Conservation (phyloP, 805 yeast species). For the Teunomyces barrocoloradensis region DNA sequence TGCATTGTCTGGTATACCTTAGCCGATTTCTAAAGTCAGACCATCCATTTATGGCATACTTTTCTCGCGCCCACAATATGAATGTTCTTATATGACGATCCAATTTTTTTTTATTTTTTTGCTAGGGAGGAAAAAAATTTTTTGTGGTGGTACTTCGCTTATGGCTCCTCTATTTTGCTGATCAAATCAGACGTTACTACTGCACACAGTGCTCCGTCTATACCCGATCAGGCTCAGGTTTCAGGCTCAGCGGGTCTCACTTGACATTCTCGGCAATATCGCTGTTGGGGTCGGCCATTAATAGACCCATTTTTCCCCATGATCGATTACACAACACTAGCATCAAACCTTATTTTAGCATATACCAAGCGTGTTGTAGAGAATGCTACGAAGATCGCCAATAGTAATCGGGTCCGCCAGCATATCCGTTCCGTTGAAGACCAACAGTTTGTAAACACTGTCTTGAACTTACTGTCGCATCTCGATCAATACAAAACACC, state of each 20-base stretch:
- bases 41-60: too few relatives aligned
- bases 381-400: neutral
- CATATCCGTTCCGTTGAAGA: neutral
- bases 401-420: neutral
- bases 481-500: conserved; percentile 11
- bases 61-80: too few relatives aligned
- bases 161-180: neutral
- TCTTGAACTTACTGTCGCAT: neutral
- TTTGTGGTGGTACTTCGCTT: too few relatives aligned
- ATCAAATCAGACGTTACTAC: neutral
- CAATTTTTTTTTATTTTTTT: too few relatives aligned
- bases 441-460: conserved; percentile 6
- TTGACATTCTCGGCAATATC: too few relatives aligned
- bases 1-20: too few relatives aligned
- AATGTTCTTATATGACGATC: too few relatives aligned
- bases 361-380: conserved; percentile 8
- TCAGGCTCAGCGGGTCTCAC: too few relatives aligned
- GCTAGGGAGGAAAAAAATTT: too few relatives aligned
- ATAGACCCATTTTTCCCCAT: neutral
- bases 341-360: conserved; percentile 9
- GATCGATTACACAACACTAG: conserved; percentile 9
- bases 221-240: too few relatives aligned
- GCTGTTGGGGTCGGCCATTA: neutral
- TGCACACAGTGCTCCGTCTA: neutral
- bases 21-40: too few relatives aligned